Percentiles rank a stretch among this genome's conserved stretches.
Evolutionary conservation across 2,329 filamentous ascomycete species (phyloP).

Genomic region (Lachnum nothofagi): DNA sequence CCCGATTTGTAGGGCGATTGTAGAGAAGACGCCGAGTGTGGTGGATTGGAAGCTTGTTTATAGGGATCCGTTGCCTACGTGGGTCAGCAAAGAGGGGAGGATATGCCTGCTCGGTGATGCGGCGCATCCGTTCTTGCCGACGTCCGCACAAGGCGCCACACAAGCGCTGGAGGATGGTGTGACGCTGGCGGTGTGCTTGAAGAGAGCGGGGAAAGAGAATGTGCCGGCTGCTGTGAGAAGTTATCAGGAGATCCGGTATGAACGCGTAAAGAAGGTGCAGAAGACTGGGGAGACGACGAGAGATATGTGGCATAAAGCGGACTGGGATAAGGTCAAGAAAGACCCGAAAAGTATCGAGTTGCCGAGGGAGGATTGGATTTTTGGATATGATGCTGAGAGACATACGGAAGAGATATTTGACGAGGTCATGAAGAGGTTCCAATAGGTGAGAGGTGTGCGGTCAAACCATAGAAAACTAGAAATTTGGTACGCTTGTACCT

Average conservation of each 20-base stretch:
- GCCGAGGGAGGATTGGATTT: slow-evolving; percentile 21
- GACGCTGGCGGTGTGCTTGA: slow-evolving; percentile 33
- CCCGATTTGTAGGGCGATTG: slow-evolving; percentile 19
- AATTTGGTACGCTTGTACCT: not conserved
- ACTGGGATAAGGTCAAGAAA: slow-evolving; percentile 22
- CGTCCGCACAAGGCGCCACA: slow-evolving; percentile 60
- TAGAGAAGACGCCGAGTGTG: slow-evolving; percentile 20
- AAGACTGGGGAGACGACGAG: slow-evolving; percentile 24
- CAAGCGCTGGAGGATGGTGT: slow-evolving; percentile 39
- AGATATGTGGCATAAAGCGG: slow-evolving; percentile 25
- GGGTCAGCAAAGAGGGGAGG: slow-evolving; percentile 29
- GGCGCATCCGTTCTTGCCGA: slow-evolving; percentile 63
- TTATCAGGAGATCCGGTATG: slow-evolving; percentile 22
- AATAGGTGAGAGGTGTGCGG: not conserved
- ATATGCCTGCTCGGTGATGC: slow-evolving; percentile 56
- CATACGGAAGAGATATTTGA: slow-evolving; percentile 23
- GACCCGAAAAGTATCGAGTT: slow-evolving; percentile 21
- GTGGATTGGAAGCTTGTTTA: slow-evolving; percentile 33
- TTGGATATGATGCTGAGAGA: slow-evolving; percentile 23
- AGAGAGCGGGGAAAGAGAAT: slow-evolving; percentile 20
- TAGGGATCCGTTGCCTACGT: slow-evolving; percentile 27
- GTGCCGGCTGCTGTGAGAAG: slow-evolving; percentile 13
- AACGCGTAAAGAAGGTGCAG: slow-evolving; percentile 22
- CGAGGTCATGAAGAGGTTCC: slow-evolving; percentile 12
- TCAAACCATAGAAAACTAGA: not conserved